Conservation (phyloP, 2,329 filamentous ascomycete species). For the Tympanopsis confertula region DNA sequence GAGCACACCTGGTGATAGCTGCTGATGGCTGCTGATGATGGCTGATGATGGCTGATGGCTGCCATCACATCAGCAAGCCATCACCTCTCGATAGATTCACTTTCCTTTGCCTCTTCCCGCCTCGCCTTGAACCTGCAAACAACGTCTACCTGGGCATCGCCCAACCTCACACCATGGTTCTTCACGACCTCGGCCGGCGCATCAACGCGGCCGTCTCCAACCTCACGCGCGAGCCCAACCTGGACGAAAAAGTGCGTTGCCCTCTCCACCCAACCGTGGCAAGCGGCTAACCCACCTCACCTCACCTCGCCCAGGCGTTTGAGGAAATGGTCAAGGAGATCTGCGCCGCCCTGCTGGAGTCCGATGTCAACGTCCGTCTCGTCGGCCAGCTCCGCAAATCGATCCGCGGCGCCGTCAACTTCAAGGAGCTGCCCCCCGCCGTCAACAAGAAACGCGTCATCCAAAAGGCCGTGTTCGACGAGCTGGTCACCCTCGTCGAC, state of each 20-base stretch:
- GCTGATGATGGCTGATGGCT: too few species aligned
- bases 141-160: too few species aligned
- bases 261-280: slow-evolving; percentile 3
- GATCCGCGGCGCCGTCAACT: slow-evolving; percentile 82
- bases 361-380: slow-evolving; percentile 92
- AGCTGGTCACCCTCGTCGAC: slow-evolving; percentile 89
- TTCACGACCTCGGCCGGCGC: slow-evolving; percentile 95
- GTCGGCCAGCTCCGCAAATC: slow-evolving; percentile 85
- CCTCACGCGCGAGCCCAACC: slow-evolving; percentile 79
- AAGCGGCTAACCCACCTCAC: slow-evolving; percentile 4
- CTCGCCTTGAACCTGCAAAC: too few species aligned
- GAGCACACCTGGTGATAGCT: too few species aligned
- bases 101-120: too few species aligned
- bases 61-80: too few species aligned
- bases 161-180: slow-evolving; percentile 88
- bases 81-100: too few species aligned
- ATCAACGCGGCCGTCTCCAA: slow-evolving; percentile 95
- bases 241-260: slow-evolving; percentile 76
- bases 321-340: slow-evolving; percentile 98
- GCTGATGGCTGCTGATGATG: too few species aligned
- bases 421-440: slow-evolving; percentile 79
- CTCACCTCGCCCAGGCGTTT: slow-evolving; percentile 54
- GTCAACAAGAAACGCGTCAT: slow-evolving; percentile 98
- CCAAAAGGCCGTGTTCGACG: slow-evolving; percentile 94
- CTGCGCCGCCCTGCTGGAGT: slow-evolving; percentile 85